A percentile compares a stretch with the other conserved stretches of the same genome.
phyloP scores from a whole-genome alignment of 495 filamentous ascomycete genomes.

The Aspergillus cavernicola region DNA sequence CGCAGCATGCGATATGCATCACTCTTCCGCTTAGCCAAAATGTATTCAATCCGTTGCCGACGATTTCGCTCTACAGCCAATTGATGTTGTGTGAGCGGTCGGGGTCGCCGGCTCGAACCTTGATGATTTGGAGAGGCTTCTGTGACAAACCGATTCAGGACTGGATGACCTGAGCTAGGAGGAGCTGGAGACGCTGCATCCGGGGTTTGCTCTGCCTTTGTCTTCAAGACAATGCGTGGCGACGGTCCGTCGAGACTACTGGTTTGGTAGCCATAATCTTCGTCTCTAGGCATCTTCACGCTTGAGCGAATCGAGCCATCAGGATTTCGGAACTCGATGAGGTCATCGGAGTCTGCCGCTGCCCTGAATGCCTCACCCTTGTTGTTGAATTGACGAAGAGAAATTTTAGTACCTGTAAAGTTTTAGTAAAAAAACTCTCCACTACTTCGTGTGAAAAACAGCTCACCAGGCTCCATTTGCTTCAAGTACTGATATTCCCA shows the following conservation, averaged over 20 bases:
- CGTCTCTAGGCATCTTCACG: slow-evolving; percentile 1
- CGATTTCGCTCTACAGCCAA: slow-evolving; percentile 87
- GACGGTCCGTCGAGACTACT: slow-evolving; percentile 21
- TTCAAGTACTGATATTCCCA: slow-evolving; percentile 1
- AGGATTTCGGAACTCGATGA: slow-evolving; percentile 9
- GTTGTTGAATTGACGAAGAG: neutral
- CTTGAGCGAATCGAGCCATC: slow-evolving; percentile 5
- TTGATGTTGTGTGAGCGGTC: slow-evolving; percentile 90
- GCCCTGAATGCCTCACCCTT: slow-evolving; percentile 4
- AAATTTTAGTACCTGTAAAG: neutral
- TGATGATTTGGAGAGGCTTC: slow-evolving; percentile 34
- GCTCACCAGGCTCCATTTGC: slow-evolving; percentile 4
- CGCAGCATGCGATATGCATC: slow-evolving; percentile 60
- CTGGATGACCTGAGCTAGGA: slow-evolving; percentile 43
- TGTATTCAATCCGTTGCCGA: slow-evolving; percentile 80
- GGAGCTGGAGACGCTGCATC: slow-evolving; percentile 48
- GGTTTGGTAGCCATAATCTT: slow-evolving; percentile 28
- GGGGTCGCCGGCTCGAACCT: slow-evolving; percentile 53
- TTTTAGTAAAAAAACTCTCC: neutral
- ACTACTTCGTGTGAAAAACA: neutral
- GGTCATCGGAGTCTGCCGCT: slow-evolving; percentile 2
- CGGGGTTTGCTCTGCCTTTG: slow-evolving; percentile 44
- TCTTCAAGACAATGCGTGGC: slow-evolving; percentile 49
- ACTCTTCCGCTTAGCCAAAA: slow-evolving; percentile 68
- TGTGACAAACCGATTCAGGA: slow-evolving; percentile 45